Conservation (phyloP, 305 asterid genomes). For the Fraxinus xanthoxyloides region DNA sequence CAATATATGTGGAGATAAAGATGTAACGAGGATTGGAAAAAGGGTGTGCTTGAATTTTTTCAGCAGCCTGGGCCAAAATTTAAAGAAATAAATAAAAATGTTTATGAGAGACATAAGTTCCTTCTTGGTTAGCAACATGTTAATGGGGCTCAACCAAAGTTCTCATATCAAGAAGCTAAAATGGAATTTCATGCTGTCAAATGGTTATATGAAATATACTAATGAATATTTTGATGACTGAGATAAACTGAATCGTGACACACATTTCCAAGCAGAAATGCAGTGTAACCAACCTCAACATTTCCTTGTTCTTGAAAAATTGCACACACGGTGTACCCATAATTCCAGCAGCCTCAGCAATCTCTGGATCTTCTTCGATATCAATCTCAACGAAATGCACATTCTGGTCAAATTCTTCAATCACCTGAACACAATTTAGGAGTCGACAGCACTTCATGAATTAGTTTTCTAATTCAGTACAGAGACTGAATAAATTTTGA, state of each 20-base stretch:
- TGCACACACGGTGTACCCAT: conserved; percentile 98
- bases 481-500: not conserved
- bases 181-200: not conserved
- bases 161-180: not conserved
- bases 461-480: not conserved
- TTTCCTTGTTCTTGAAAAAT: conserved; percentile 89
- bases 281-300: conserved; percentile 62
- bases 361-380: conserved; percentile 64
- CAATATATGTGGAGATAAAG: not conserved
- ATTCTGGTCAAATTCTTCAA: conserved; percentile 79
- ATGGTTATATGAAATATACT: not conserved
- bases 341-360: conserved; percentile 80
- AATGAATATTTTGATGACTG: not conserved
- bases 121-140: not conserved
- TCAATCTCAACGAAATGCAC: conserved; percentile 96
- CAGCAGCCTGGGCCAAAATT: not conserved
- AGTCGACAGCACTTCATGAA: not conserved
- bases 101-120: not conserved
- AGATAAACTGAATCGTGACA: not conserved
- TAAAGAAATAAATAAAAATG: not conserved
- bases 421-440: conserved; percentile 50
- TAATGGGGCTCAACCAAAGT: not conserved
- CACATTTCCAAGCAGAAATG: not conserved
- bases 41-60: not conserved
- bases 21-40: not conserved